Evolutionary conservation across 2,329 filamentous ascomycete genomes (phyloP).

Genomic region (Aspergillus pseudonomiae): DNA sequence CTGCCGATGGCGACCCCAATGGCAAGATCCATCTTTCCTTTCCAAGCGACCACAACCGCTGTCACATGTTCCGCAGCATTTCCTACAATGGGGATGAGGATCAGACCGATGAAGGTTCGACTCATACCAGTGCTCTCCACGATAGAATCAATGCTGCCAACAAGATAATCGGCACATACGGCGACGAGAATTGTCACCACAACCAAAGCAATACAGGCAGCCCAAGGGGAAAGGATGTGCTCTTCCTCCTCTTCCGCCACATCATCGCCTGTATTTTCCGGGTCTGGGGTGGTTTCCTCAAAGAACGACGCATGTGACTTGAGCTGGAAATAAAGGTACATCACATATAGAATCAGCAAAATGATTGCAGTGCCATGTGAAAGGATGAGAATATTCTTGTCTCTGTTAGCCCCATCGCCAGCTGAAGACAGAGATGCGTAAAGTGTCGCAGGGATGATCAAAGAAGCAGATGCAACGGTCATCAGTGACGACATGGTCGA

Average conservation of each 20-base stretch:
- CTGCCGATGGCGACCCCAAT: constrained; percentile 82
- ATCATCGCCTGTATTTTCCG: constrained; percentile 23
- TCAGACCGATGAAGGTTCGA: constrained; percentile 79
- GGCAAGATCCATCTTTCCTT: constrained; percentile 69
- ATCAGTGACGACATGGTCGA: constrained; percentile 67
- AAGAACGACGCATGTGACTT: constrained; percentile 74
- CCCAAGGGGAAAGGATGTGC: constrained; percentile 62
- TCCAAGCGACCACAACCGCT: constrained; percentile 75
- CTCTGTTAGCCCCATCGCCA: constrained; percentile 31
- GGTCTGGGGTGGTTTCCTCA: constrained; percentile 48
- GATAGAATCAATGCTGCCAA: constrained; percentile 73
- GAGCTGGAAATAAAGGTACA: constrained; percentile 79
- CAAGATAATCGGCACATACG: constrained; percentile 75
- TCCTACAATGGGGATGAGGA: constrained; percentile 77
- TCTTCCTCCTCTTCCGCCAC: constrained; percentile 52
- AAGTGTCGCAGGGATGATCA: constrained; percentile 77
- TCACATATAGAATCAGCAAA: constrained; percentile 71
- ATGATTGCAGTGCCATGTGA: constrained; percentile 78
- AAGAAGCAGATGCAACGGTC: constrained; percentile 73
- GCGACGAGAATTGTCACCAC: constrained; percentile 71
- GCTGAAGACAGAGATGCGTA: constrained; percentile 63
- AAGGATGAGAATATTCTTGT: constrained; percentile 66
- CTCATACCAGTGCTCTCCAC: constrained; percentile 72
- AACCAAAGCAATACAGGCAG: constrained; percentile 68
- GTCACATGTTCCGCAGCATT: constrained; percentile 83